phyloP scores from a whole-genome alignment of 768 basidiomycete species.

The Kwoniella mangroviensis region DNA sequence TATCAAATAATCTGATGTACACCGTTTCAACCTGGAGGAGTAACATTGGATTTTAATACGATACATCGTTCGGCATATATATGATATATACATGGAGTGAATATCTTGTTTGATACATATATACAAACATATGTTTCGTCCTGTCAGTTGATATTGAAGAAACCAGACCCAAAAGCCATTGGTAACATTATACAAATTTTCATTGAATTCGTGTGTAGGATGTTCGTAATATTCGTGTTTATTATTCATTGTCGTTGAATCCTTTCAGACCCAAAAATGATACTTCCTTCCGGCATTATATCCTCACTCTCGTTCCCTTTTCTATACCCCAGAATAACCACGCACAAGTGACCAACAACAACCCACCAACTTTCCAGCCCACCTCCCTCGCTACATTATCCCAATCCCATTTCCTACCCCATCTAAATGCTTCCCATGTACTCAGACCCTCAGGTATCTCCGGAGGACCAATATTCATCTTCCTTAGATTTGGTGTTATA shows the following conservation, averaged over 20 bases:
- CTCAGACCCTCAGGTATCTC: conserved; percentile 25
- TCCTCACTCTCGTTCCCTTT: conserved; percentile 27
- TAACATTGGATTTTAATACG: too few species aligned
- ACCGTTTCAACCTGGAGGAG: too few species aligned
- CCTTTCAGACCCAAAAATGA: neutral
- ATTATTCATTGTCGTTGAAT: too few species aligned
- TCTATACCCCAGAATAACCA: conserved; percentile 53
- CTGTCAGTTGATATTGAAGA: too few species aligned
- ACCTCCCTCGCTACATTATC: conserved; percentile 46
- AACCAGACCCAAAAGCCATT: too few species aligned
- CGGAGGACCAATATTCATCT: conserved; percentile 13
- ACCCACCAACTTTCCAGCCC: conserved; percentile 46
- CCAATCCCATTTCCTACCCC: conserved; percentile 52
- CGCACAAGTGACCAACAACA: conserved; percentile 46
- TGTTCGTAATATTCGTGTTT: too few species aligned
- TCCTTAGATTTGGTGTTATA: conserved; percentile 18
- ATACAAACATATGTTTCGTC: neutral
- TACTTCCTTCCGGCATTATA: neutral
- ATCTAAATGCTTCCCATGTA: conserved; percentile 40
- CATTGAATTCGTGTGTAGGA: too few species aligned
- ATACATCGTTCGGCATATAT: too few species aligned
- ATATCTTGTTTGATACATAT: neutral
- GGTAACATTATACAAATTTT: too few species aligned
- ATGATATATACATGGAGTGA: too few species aligned
- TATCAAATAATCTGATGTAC: neutral